A percentile compares a stretch with the other conserved stretches of the same genome.
These are phyloP conservation scores for Neonectria faginata DNA, from an alignment of 2,329 filamentous ascomycete species.

Conservation along the genomic window DNA sequence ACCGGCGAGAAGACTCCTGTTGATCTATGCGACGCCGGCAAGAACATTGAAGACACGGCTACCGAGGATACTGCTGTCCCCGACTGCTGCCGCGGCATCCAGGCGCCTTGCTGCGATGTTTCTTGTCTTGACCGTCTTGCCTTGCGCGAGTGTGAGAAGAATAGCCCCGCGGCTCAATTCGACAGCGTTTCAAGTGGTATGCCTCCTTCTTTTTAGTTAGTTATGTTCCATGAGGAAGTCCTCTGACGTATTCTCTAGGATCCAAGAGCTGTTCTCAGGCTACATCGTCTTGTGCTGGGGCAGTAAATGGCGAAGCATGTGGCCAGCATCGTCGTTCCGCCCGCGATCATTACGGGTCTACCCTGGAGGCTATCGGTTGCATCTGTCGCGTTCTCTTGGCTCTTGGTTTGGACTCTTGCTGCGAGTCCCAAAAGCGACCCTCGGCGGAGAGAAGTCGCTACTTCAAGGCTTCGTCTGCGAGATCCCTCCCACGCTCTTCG, in stretches of 20 bases:
- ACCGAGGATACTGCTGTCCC: slow-evolving; percentile 19
- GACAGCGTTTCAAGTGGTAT: slow-evolving; percentile 10
- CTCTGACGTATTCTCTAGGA: slow-evolving; percentile 9
- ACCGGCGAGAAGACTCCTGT: background rate
- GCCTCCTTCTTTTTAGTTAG: too few species aligned
- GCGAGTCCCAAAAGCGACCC: slow-evolving; percentile 47
- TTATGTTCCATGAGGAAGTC: background rate
- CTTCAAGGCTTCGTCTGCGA: slow-evolving; percentile 38
- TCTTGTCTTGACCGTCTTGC: slow-evolving; percentile 59
- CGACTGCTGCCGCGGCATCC: slow-evolving; percentile 57
- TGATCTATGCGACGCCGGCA: slow-evolving; percentile 15
- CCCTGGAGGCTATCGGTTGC: slow-evolving; percentile 62
- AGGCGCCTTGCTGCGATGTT: slow-evolving; percentile 55
- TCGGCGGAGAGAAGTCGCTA: slow-evolving; percentile 43
- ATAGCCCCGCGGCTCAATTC: background rate
- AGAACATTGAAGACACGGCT: background rate
- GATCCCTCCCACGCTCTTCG: slow-evolving; percentile 37
- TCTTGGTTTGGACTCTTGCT: slow-evolving; percentile 65
- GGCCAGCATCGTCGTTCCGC: slow-evolving; percentile 50
- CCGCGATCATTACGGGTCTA: slow-evolving; percentile 55
- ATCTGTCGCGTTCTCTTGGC: slow-evolving; percentile 65
- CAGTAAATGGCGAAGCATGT: slow-evolving; percentile 50
- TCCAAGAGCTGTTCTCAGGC: background rate
- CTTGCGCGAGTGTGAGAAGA: slow-evolving; percentile 53
- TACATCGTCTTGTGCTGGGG: slow-evolving; percentile 29